Base-by-base conservation (phyloP, 2,329 filamentous ascomycete genomes). In the Scorias spongiosa region DNA sequence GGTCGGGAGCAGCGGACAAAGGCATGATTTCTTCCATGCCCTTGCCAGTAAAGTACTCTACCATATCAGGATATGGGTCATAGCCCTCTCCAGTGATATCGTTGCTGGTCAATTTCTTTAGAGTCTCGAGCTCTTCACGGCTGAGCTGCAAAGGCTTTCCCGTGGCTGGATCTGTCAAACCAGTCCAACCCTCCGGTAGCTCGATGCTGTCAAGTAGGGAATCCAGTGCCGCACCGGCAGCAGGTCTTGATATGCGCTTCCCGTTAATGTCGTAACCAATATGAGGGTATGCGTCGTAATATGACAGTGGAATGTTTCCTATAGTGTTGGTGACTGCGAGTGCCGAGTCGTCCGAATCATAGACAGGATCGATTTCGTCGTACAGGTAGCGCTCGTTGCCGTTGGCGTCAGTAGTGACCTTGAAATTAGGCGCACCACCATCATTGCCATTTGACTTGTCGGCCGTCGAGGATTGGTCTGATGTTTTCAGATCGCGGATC, bases 221-320 rank as follows among this genome's bases (percentile, higher is more conserved):
- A 69, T 98, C 91, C 29, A 98, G 69, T 30, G 91, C 91, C 61
- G 94, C 83, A 42, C 89, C 89, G 53, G 87, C 89, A 3, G 93
- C 91, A 6, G 91, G 91, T 42, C 91, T 82, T 80, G 94, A 84
- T 51, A 98, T 94, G 64, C 84, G 93, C 74, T 93, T 95, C 63
- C 91, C 91, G 63, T 98, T 93, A 68, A 98, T 96, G 57, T 95
- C 85, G 66, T 98, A 98, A 47, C 91, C 91, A 60, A 98, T 95
- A 62, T 98, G 91, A 42, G 91, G 91, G 61, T 95, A 98, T 30
- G 85, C 83, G 62, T 98, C 91, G 69, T 98, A 98, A 66, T 94
- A 96, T 2, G 84, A 82, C 41, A 96, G 69, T 5, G 88, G 85
- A 47, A 98, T 98, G 60, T 96, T 74, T 53, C 91, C 93, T 56